Evolutionary conservation across 164 flowering plant genomes (phyloP), one percentile per base, ranked within the genome.

Genomic region (Buxus sempervirens): DNA sequence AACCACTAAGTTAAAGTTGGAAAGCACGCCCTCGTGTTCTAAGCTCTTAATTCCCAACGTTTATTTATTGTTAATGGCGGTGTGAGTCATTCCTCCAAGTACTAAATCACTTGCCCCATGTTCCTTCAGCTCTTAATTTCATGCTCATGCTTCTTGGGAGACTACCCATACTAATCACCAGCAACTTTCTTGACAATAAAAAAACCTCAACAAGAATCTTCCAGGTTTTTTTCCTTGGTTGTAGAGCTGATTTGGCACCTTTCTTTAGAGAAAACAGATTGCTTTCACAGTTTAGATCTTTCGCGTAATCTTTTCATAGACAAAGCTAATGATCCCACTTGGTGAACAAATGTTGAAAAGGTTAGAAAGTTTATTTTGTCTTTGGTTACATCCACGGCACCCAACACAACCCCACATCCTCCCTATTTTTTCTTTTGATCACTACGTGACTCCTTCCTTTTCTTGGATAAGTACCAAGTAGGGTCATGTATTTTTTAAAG

Each of bases 1-100:
- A 55, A 54, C 58, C 78, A 68, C 73, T 36, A 65, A 68, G 66
- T 49, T 58, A 41, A 58, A 75, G 70, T 70, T 75, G 83, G 79
- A 72, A 15, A 15, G 5, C 51, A 73, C 74, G 75, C 72, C 74
- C 81, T 80, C 76, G 83, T 70, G 79, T 71, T 80, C 79, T 64
- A 48, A 74, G 70, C 38, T 55, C 53, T 53, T 5, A 23, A 23
- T 16, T n/a, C 45, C 7, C 42, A 60, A 15, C 25, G 25, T 41
- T 45, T 58, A 5, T 20, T 54, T 38, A 38, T 45, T 45, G 45
- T 60, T 53, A 36, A 18, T 68, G 58, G 32, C 61, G 65, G 53
- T 51, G 65, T 51, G n/a, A 60, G 65, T 69, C 51, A 69, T 69
- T 60, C 65, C 8, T 60, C 61, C 65, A 19, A 60, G 59, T 58